phyloP scores from a whole-genome alignment of 2,329 filamentous ascomycete genomes.

The Cyclaneusma minus region DNA sequence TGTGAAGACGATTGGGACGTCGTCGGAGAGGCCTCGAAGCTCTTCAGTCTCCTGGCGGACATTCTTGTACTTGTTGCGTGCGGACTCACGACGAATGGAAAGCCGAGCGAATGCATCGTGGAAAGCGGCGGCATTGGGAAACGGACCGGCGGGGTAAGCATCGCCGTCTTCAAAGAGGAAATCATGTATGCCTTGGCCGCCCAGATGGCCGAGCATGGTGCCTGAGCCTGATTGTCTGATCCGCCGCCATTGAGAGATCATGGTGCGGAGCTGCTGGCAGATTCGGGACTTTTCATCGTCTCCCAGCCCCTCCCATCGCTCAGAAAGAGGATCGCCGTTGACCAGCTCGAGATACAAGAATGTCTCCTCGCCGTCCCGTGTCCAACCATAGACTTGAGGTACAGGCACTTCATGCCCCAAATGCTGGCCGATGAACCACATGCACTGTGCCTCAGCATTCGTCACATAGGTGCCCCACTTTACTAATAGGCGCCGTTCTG shows the following conservation, averaged over 20 bases:
- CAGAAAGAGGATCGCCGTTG: constrained; percentile 7
- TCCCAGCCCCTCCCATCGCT: constrained; percentile 7
- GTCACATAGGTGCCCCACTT: constrained; percentile 16
- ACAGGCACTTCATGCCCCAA: constrained; percentile 17
- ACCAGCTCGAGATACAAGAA: constrained; percentile 16
- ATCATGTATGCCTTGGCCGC: constrained; percentile 9
- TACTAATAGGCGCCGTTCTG: constrained; percentile 17
- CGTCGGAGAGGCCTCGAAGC: constrained; percentile 14
- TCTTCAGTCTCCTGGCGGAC: constrained; percentile 9
- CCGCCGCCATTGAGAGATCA: constrained; percentile 7
- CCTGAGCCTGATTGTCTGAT: constrained; percentile 5
- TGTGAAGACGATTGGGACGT: constrained; percentile 18
- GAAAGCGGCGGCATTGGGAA: constrained; percentile 11
- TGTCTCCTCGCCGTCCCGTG: constrained; percentile 11
- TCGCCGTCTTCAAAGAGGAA: constrained; percentile 9
- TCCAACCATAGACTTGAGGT: constrained; percentile 22
- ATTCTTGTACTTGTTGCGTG: too few species aligned
- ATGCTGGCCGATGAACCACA: constrained; percentile 14
- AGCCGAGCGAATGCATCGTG: constrained; percentile 14
- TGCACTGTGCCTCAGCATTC: constrained; percentile 17
- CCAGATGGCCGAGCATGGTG: constrained; percentile 5
- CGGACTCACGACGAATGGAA: too few species aligned
- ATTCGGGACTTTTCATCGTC: constrained; percentile 5
- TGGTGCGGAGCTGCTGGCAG: constrained; percentile 9
- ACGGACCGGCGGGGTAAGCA: constrained; percentile 12